phyloP scores from a whole-genome alignment of 495 filamentous ascomycete genomes.

The Penicillium macrosclerotiorum region DNA sequence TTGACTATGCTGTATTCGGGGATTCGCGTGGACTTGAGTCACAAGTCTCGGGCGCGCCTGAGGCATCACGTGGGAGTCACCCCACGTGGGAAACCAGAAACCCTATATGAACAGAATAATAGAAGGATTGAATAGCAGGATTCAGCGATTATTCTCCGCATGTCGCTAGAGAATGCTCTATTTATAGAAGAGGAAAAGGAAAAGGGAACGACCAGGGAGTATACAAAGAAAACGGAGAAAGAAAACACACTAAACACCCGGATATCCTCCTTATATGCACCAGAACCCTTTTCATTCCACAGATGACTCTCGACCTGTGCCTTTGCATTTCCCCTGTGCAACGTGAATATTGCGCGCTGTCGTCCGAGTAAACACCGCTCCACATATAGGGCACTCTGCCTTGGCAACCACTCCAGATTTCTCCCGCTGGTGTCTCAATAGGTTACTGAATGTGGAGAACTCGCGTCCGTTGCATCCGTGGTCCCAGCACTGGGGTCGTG shows the following conservation, averaged over 20 bases:
- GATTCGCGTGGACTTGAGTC: conserved; percentile 15
- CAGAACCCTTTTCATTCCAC: conserved; percentile 19
- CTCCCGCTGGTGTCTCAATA: conserved; percentile 88
- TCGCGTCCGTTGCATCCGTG: conserved; percentile 92
- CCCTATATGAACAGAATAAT: too few species aligned
- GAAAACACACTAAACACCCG: background rate
- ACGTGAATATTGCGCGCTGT: conserved; percentile 89
- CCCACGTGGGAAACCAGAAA: too few species aligned
- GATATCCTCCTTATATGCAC: background rate
- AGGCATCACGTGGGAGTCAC: conserved; percentile 18
- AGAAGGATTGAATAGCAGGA: too few species aligned
- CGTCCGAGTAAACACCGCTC: conserved; percentile 87
- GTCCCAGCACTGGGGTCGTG: conserved; percentile 93
- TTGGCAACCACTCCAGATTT: conserved; percentile 87
- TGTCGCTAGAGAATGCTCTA: too few species aligned
- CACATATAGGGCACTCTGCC: conserved; percentile 81
- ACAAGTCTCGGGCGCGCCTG: conserved; percentile 17
- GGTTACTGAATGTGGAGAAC: conserved; percentile 94
- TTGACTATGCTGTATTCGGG: conserved; percentile 4
- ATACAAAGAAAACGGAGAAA: background rate
- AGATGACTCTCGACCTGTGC: conserved; percentile 28
- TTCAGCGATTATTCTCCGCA: too few species aligned
- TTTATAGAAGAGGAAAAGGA: background rate
- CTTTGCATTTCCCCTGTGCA: conserved; percentile 86
- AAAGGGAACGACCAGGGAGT: background rate